Percentiles rank a stretch among this genome's conserved stretches.
phyloP scores from a whole-genome alignment of 306 rosid species.

The Medicago ruthenica region DNA sequence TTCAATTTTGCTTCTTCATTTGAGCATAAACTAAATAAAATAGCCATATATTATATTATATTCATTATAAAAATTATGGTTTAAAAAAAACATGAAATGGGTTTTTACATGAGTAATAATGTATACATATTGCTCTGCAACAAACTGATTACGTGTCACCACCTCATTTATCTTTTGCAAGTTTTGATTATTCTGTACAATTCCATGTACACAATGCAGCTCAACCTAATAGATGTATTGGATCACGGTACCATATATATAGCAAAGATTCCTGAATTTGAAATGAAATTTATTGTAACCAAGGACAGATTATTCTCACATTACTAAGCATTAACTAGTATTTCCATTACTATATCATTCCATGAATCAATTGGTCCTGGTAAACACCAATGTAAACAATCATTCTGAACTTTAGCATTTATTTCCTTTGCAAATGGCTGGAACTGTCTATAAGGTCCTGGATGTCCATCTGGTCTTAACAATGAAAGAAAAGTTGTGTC shows the following conservation, averaged over 20 bases:
- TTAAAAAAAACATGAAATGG: conserved; percentile 7
- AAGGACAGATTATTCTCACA: conserved; percentile 17
- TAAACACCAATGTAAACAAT: conserved; percentile 68
- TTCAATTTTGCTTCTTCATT: background rate
- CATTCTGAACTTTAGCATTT: conserved; percentile 53
- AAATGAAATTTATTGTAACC: conserved; percentile 19
- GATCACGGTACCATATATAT: background rate
- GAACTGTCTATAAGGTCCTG: conserved; percentile 80
- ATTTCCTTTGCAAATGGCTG: conserved; percentile 74
- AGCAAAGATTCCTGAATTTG: conserved; percentile 26
- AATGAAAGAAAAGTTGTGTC: conserved; percentile 75
- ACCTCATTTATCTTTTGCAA: conserved; percentile 27
- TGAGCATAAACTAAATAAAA: background rate
- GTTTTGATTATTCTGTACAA: conserved; percentile 40
- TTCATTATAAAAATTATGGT: conserved; percentile 1
- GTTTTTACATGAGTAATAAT: conserved; percentile 7
- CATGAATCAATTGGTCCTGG: conserved; percentile 97
- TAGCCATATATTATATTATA: background rate
- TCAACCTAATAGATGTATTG: conserved; percentile 1
- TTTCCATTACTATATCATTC: conserved; percentile 82
- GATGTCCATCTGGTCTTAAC: conserved; percentile 93
- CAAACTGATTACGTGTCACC: conserved; percentile 6
- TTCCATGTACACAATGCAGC: conserved; percentile 30
- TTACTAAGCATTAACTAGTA: conserved; percentile 54
- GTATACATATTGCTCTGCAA: conserved; percentile 8